These are phyloP conservation scores for Phytophthora niederhauseri DNA, from an alignment of 352 stramenopile species.

Conservation along the genomic window DNA sequence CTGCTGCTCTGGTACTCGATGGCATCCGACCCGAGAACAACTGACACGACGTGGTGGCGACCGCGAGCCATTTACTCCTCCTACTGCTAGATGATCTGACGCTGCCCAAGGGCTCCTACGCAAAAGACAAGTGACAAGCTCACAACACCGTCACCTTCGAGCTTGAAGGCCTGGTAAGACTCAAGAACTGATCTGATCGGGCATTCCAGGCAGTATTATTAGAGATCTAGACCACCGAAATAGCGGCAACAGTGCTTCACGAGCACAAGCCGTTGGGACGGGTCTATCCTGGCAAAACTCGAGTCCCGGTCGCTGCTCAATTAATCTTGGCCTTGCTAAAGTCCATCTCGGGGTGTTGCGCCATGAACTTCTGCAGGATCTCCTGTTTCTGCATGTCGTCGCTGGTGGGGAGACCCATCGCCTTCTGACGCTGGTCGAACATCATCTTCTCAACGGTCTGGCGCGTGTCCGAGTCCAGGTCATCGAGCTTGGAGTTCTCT, in stretches of 20 bases:
- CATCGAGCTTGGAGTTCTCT: conserved; percentile 98
- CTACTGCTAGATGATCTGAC: neutral
- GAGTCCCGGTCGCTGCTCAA: conserved; percentile 42
- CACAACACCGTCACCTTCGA: neutral
- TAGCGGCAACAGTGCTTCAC: neutral
- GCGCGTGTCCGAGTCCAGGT: conserved; percentile 98
- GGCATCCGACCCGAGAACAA: conserved; percentile 69
- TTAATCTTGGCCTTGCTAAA: conserved; percentile 99
- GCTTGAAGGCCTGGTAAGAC: neutral
- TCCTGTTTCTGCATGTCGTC: conserved; percentile 99
- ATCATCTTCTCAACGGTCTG: conserved; percentile 99
- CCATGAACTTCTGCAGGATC: conserved; percentile 99
- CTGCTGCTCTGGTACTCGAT: conserved; percentile 59
- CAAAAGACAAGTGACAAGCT: conserved; percentile 26
- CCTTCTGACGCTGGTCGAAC: conserved; percentile 98
- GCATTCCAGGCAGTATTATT: conserved; percentile 32
- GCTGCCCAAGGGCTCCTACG: neutral
- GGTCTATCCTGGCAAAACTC: neutral
- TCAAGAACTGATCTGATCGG: conserved; percentile 27
- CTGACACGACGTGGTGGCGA: conserved; percentile 57
- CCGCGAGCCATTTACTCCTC: conserved; percentile 23
- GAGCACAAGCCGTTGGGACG: neutral
- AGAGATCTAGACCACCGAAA: conserved; percentile 17
- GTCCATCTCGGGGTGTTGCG: conserved; percentile 99
- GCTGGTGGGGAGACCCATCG: conserved; percentile 95